These are phyloP conservation scores for Parsonsia alboflavescens DNA, from an alignment of 257 asterid species.

Conservation along the genomic window DNA sequence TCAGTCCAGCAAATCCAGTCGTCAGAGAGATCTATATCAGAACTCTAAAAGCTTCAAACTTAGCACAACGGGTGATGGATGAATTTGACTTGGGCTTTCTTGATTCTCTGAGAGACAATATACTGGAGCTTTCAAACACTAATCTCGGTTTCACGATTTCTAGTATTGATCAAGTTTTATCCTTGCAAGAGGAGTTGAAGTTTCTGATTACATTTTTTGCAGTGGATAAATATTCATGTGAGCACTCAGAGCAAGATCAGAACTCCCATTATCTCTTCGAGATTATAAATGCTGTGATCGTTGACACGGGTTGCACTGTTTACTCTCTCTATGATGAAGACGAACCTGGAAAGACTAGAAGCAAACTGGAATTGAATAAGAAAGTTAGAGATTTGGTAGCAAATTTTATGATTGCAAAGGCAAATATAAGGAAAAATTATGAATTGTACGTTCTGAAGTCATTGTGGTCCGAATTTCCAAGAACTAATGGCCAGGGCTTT, in stretches of 20 bases:
- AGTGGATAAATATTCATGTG: neutral
- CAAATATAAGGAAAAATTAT: neutral
- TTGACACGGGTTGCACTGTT: neutral
- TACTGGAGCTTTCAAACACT: too few species aligned
- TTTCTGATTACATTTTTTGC: neutral
- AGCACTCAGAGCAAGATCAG: neutral
- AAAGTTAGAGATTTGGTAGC: neutral
- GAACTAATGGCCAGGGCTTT: constrained; percentile 6
- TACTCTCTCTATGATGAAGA: neutral
- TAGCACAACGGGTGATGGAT: too few species aligned
- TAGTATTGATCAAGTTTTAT: neutral
- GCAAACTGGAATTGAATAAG: neutral
- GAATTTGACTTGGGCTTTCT: too few species aligned
- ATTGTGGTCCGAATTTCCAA: neutral
- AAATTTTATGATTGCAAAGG: neutral
- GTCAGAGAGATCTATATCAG: too few species aligned
- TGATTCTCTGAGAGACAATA: too few species aligned
- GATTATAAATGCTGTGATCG: neutral
- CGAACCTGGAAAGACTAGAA: neutral
- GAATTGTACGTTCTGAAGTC: neutral
- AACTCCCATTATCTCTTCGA: neutral
- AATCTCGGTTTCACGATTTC: neutral
- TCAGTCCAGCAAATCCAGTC: too few species aligned
- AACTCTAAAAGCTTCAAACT: too few species aligned
- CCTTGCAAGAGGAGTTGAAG: neutral